Percentiles rank a stretch among this genome's conserved stretches.
phyloP scores from a whole-genome alignment of 2,329 filamentous ascomycete genomes.

The Xylogone sp. region DNA sequence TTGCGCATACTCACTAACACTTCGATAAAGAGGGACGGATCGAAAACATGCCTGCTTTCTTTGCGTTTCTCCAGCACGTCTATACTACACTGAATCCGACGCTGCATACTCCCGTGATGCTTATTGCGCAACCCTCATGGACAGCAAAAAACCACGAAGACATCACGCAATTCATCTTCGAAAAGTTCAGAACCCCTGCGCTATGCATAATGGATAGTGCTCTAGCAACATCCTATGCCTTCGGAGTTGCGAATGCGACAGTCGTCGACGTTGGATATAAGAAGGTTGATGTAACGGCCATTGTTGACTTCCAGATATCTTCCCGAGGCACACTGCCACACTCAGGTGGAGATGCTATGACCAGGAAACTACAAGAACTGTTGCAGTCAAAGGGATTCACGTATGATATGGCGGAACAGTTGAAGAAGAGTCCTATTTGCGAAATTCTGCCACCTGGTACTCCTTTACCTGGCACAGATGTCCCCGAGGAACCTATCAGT shows the following conservation, averaged over 20 bases:
- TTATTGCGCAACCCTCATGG: slow-evolving; percentile 89
- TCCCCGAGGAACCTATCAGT: slow-evolving; percentile 39
- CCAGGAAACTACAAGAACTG: slow-evolving; percentile 64
- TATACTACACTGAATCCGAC: slow-evolving; percentile 85
- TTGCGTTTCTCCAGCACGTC: slow-evolving; percentile 88
- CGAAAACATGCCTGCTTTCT: slow-evolving; percentile 86
- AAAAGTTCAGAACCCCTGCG: slow-evolving; percentile 92
- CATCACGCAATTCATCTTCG: slow-evolving; percentile 92
- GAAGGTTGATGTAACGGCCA: slow-evolving; percentile 89
- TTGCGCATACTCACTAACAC: slow-evolving; percentile 8
- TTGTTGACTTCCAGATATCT: slow-evolving; percentile 76
- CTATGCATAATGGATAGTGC: slow-evolving; percentile 89
- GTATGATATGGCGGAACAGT: slow-evolving; percentile 65
- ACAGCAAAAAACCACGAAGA: slow-evolving; percentile 81
- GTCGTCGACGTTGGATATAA: slow-evolving; percentile 88
- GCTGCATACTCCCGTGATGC: slow-evolving; percentile 89
- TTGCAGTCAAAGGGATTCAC: slow-evolving; percentile 58
- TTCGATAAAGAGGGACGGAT: slow-evolving; percentile 65
- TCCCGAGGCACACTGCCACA: slow-evolving; percentile 55
- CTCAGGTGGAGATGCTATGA: slow-evolving; percentile 88
- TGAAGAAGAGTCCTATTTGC: slow-evolving; percentile 64
- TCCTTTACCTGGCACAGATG: slow-evolving; percentile 40
- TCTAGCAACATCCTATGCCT: slow-evolving; percentile 80
- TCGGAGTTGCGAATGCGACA: slow-evolving; percentile 71
- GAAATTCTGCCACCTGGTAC: slow-evolving; percentile 59